Base-by-base conservation (phyloP, 441 rosid species). In the Croton setiger region DNA sequence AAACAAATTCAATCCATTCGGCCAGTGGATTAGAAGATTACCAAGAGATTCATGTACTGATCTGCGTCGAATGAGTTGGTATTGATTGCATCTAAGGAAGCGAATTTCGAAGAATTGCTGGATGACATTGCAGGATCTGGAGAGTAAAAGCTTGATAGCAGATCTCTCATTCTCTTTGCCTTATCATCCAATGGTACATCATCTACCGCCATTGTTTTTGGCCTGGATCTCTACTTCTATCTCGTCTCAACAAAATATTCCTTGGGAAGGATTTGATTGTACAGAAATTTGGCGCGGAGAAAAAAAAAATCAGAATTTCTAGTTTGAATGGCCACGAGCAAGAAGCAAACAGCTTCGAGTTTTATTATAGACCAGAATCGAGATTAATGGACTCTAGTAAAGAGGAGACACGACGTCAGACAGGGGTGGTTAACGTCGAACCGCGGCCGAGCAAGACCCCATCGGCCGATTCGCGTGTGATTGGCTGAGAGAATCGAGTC, bases 81-180 rank as follows among this genome's bases (percentile, higher is more conserved):
- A 77, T 95, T 80, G 77, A 95, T 90, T 80, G 91, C 80, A 68
- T 95, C 99, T 57, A 92, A 76, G 13, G 93, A 78, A 54, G 74
- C 70, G 72, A 31, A 75, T 62, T 80, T 85, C 3, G 93, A 79
- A 52, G 88, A 70, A 62, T 71, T 67, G 70, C 65, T 48, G 59
- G 88, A 47, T 3, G 88, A 64, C 64, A 80, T 58, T n/a, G 96
- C 83, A 81, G 95, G 97, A 84, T 89, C 96, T 11, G 96, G 93
- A 70, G 93, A 79, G 81, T 95, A 95, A 78, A 95, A 95, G 86
- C 97, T 95, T 64, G 97, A 90, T 20, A 95, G 75, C 76, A 95
- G 93, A 91, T 92, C 99, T 75, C 99, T 89, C 97, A 84, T 95
- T 73, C 99, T 87, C 95, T 90, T 92, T 63, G 99, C 99, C 80